A percentile compares a stretch with the other conserved stretches of the same genome.
These are phyloP conservation scores for Beauveria varroae DNA, from an alignment of 2,329 filamentous ascomycete genomes.

Conservation along the genomic window DNA sequence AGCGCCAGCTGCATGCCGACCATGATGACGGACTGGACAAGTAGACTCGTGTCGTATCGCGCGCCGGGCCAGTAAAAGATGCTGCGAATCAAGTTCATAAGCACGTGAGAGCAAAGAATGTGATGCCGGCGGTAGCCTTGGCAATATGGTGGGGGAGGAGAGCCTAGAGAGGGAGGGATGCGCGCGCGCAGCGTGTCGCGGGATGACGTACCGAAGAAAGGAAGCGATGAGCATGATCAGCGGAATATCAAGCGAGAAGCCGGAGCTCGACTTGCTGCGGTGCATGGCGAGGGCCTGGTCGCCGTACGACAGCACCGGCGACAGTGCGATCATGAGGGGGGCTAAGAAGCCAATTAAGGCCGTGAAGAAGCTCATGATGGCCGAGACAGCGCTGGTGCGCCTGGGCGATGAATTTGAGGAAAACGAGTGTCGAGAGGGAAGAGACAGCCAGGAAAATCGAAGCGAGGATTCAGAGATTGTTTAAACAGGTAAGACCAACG, in stretches of 20 bases:
- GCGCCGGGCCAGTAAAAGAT: slow-evolving; percentile 65
- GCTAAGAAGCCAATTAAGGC: slow-evolving; percentile 48
- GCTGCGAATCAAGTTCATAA: slow-evolving; percentile 27
- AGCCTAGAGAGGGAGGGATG: background rate
- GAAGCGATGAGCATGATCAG: slow-evolving; percentile 66
- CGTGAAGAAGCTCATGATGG: slow-evolving; percentile 33
- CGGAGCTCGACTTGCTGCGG: slow-evolving; percentile 54
- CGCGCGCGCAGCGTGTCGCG: background rate
- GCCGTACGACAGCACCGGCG: slow-evolving; percentile 56
- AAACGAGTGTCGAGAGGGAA: background rate
- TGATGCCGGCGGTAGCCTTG: background rate
- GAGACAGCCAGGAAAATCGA: background rate
- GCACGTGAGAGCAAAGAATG: slow-evolving; percentile 12
- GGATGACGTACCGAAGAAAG: slow-evolving; percentile 46
- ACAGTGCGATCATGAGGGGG: slow-evolving; percentile 56
- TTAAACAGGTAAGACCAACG: background rate
- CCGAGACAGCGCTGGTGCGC: background rate
- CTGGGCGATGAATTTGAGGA: background rate
- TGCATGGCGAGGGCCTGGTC: slow-evolving; percentile 62
- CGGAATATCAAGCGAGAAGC: slow-evolving; percentile 64
- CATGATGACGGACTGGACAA: slow-evolving; percentile 60
- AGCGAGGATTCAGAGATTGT: no score
- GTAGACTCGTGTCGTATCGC: slow-evolving; percentile 54
- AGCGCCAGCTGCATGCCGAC: slow-evolving; percentile 55
- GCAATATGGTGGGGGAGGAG: background rate